Conservation (phyloP, 1,284 basidiomycete species). For the Irpex lacteus region DNA sequence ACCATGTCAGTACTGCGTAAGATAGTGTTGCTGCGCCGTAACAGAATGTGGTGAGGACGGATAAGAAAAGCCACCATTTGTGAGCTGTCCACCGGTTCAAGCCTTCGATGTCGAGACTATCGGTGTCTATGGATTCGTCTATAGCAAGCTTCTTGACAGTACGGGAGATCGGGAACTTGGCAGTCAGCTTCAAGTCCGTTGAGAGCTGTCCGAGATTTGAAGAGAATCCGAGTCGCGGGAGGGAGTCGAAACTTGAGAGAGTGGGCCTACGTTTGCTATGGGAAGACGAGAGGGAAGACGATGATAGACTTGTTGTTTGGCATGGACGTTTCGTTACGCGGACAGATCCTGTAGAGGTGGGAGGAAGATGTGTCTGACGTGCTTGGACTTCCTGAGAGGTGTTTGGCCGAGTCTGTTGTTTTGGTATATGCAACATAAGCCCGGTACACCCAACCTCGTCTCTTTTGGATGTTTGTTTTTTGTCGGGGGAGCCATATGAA, state of each 20-base stretch:
- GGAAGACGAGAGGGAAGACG: neutral
- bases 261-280: neutral
- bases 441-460: neutral
- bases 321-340: too few relatives aligned
- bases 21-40: constrained; percentile 47
- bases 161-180: constrained; percentile 49
- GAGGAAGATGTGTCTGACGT: neutral
- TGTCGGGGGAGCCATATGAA: neutral
- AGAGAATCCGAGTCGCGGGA: constrained; percentile 12
- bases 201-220: constrained; percentile 13
- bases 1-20: constrained; percentile 54
- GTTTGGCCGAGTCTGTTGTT: neutral
- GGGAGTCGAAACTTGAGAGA: neutral
- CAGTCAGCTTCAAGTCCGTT: constrained; percentile 45
- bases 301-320: neutral
- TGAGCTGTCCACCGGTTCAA: constrained; percentile 47
- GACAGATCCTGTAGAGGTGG: neutral
- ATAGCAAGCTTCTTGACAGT: constrained; percentile 29
- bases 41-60: constrained; percentile 46
- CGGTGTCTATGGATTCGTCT: constrained; percentile 32
- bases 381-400: neutral
- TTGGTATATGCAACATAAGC: neutral
- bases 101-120: constrained; percentile 36
- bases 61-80: constrained; percentile 57
- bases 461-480: neutral